Conservation (phyloP, 805 yeast genomes). For the Saturnispora zaruensis region DNA sequence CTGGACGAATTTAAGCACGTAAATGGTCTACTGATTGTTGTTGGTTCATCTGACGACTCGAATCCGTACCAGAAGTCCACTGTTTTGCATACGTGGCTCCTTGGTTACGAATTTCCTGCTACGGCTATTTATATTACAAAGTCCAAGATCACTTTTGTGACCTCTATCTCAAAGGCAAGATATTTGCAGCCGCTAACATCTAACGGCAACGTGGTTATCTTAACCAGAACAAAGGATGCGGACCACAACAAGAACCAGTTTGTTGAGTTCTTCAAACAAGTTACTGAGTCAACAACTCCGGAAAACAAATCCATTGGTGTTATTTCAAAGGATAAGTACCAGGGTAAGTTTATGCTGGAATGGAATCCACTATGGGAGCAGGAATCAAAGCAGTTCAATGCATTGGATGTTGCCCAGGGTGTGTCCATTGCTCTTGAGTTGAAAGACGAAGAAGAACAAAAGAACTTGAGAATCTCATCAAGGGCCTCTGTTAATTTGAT, state of each 20-base stretch:
- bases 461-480: conserved; percentile 58
- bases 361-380: conserved; percentile 46
- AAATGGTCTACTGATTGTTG: conserved; percentile 51
- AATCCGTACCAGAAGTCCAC: conserved; percentile 87
- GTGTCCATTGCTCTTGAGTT: conserved; percentile 54
- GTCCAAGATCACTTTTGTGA: conserved; percentile 54
- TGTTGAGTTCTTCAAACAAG: conserved; percentile 41
- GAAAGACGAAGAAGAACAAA: conserved; percentile 75
- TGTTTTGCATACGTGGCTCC: conserved; percentile 79
- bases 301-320: conserved; percentile 45
- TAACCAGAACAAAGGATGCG: conserved; percentile 75
- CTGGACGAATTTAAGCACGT: conserved; percentile 34
- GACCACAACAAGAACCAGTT: conserved; percentile 66
- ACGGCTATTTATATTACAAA: conserved; percentile 62
- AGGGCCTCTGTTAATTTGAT: conserved; percentile 71
- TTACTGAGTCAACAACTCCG: conserved; percentile 34
- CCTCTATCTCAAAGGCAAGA: conserved; percentile 79
- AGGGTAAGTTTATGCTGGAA: conserved; percentile 78
- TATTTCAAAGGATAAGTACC: conserved; percentile 66
- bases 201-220: conserved; percentile 35
- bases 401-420: conserved; percentile 46
- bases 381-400: conserved; percentile 30
- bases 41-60: conserved; percentile 81
- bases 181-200: conserved; percentile 54
- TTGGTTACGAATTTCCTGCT: conserved; percentile 95